Evolutionary conservation across 1,284 basidiomycete genomes (phyloP).

Genomic region (Gymnopus androsaceus): DNA sequence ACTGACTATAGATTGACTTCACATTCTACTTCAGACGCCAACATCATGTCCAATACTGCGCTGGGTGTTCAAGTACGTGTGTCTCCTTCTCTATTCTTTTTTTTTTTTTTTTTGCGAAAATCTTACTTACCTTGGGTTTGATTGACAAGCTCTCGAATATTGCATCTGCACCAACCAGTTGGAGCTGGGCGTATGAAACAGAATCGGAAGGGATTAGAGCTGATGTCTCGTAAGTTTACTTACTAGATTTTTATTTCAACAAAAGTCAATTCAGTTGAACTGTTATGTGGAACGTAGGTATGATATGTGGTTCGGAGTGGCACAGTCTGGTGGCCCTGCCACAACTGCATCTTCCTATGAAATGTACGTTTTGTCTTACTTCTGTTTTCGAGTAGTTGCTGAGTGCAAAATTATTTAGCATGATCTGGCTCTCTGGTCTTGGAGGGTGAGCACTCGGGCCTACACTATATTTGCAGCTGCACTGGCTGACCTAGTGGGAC

Average conservation of each 20-base stretch:
- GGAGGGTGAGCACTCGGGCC: constrained; percentile 44
- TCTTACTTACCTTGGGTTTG: neutral
- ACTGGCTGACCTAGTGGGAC: neutral
- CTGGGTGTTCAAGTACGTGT: constrained; percentile 47
- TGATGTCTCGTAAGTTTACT: constrained; percentile 55
- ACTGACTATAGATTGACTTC: neutral
- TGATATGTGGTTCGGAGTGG: constrained; percentile 56
- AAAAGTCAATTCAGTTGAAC: too few relatives aligned
- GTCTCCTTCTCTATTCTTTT: neutral
- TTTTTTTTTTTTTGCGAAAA: neutral
- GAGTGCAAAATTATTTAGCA: constrained; percentile 39
- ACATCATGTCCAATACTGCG: constrained; percentile 44
- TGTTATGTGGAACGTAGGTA: constrained; percentile 36
- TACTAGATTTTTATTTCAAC: too few relatives aligned
- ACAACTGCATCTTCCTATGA: constrained; percentile 53
- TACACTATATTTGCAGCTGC: neutral
- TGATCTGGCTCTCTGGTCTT: constrained; percentile 64
- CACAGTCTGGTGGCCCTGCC: constrained; percentile 46
- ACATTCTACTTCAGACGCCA: constrained; percentile 37
- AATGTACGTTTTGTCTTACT: constrained; percentile 46
- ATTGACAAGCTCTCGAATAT: constrained; percentile 40
- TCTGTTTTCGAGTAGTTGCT: too few relatives aligned
- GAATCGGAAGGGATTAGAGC: constrained; percentile 50
- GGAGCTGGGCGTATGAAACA: constrained; percentile 51
- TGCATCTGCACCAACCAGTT: constrained; percentile 47